Conservation (phyloP, 106 monocot species). For the Dendrobium officinale region DNA sequence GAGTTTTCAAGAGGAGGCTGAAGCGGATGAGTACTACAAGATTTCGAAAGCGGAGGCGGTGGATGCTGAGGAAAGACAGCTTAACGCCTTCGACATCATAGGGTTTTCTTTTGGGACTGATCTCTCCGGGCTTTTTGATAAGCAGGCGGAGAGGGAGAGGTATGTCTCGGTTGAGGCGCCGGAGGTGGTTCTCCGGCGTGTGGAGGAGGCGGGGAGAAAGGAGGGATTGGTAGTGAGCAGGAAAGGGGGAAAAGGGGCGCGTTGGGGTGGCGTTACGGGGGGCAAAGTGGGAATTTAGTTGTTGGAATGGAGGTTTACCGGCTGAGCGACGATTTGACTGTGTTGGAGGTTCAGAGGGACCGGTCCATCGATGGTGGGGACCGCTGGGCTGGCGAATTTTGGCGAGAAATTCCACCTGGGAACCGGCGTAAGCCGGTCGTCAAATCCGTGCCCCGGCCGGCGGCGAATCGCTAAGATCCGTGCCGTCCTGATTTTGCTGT, state of each 20-base stretch:
- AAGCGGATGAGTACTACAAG: background rate
- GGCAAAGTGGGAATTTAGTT: constrained; percentile 1
- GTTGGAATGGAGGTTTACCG: background rate
- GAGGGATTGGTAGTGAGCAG: constrained; percentile 7
- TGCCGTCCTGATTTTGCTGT: no score
- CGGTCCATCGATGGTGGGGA: background rate
- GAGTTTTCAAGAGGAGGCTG: constrained; percentile 7
- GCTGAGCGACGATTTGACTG: background rate
- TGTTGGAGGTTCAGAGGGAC: background rate
- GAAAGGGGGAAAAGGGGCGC: constrained; percentile 3
- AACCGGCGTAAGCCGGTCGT: background rate
- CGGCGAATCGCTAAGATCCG: background rate
- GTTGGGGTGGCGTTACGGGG: background rate
- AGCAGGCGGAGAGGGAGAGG: constrained; percentile 7
- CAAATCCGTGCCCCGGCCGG: background rate
- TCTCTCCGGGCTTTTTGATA: constrained; percentile 14
- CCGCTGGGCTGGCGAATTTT: background rate
- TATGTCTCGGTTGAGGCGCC: constrained; percentile 2
- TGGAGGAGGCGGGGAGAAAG: background rate
- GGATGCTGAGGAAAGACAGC: background rate
- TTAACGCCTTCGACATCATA: constrained; percentile 20
- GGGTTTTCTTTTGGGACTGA: constrained; percentile 10
- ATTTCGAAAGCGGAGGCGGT: background rate
- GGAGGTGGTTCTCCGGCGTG: constrained; percentile 1
- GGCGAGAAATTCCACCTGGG: background rate